Conservation (phyloP, 2,329 filamentous ascomycete species). For the Spiromastix sp. region DNA sequence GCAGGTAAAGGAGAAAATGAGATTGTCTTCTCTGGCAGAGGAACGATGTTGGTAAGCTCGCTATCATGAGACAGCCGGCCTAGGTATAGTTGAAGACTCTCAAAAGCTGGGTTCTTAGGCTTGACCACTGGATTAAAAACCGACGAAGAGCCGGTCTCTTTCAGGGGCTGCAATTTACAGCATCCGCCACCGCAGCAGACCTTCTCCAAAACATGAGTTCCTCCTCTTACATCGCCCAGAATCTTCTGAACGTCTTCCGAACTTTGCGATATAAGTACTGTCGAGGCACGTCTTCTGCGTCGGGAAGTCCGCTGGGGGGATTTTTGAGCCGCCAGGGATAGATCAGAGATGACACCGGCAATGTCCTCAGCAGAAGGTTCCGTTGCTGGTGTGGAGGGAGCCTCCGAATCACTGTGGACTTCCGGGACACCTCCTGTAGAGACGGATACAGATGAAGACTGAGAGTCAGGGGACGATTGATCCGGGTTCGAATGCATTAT, state of each 20-base stretch:
- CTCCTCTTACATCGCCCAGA: constrained; percentile 43
- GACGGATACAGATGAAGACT: constrained; percentile 22
- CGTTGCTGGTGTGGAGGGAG: constrained; percentile 30
- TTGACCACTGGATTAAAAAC: constrained; percentile 39
- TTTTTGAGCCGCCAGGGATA: constrained; percentile 11
- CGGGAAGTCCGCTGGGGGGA: constrained; percentile 11
- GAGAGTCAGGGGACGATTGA: constrained; percentile 18
- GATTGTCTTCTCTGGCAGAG: constrained; percentile 65
- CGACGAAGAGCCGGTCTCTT: constrained; percentile 31
- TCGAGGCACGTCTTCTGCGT: constrained; percentile 33
- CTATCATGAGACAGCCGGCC: constrained; percentile 61
- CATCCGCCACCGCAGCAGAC: constrained; percentile 57
- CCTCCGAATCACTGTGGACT: constrained; percentile 20
- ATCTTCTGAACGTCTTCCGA: constrained; percentile 49
- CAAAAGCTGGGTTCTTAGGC: constrained; percentile 78
- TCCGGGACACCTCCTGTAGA: constrained; percentile 22
- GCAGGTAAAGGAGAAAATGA: constrained; percentile 44
- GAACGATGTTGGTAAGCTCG: constrained; percentile 57
- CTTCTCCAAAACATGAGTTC: constrained; percentile 51
- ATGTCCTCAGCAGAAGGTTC: constrained; percentile 26
- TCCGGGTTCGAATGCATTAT: constrained; percentile 24
- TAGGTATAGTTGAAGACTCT: constrained; percentile 66
- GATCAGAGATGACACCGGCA: constrained; percentile 18
- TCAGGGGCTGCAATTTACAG: constrained; percentile 49
- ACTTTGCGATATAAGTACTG: constrained; percentile 45